These are phyloP conservation scores for Umbelopsis ramanniana DNA, from an alignment of 192 early-diverging fungal genomes.

Conservation along the genomic window DNA sequence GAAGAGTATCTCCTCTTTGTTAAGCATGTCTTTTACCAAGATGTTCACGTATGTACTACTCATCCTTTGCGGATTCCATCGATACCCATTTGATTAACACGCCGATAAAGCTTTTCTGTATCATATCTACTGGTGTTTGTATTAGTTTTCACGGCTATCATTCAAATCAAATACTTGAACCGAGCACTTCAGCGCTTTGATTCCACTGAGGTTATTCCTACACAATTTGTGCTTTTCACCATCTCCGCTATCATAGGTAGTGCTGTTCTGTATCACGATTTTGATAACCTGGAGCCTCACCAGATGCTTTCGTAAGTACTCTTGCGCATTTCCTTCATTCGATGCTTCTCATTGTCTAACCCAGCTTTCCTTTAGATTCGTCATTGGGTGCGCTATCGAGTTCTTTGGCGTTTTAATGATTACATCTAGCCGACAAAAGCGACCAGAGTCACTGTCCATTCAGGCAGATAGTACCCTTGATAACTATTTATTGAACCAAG, in stretches of 20 bases:
- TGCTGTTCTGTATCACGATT: conserved; percentile 63
- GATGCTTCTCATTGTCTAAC: not conserved
- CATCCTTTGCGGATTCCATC: not conserved
- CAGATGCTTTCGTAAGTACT: conserved; percentile 36
- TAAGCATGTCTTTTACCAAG: conserved; percentile 59
- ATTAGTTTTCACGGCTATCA: conserved; percentile 58
- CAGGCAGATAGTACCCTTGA: not conserved
- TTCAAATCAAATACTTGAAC: conserved; percentile 67
- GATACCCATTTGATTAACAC: not conserved
- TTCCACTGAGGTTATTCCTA: conserved; percentile 71
- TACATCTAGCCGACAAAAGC: conserved; percentile 22
- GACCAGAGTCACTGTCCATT: conserved; percentile 7
- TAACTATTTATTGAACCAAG: not conserved
- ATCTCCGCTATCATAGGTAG: conserved; percentile 69
- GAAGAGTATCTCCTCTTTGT: conserved; percentile 67
- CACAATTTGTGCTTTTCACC: conserved; percentile 76
- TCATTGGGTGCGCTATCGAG: conserved; percentile 36
- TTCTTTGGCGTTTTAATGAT: conserved; percentile 28
- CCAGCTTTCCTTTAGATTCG: conserved; percentile 1
- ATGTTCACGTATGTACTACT: conserved; percentile 50
- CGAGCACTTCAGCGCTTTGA: conserved; percentile 63
- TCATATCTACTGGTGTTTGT: conserved; percentile 64
- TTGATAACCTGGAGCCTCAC: conserved; percentile 52
- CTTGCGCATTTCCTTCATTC: not conserved
- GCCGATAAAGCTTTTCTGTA: conserved; percentile 47